These are phyloP conservation scores for Citrus unshiu DNA, from an alignment of 345 rosid genomes.

Conservation along the genomic window DNA sequence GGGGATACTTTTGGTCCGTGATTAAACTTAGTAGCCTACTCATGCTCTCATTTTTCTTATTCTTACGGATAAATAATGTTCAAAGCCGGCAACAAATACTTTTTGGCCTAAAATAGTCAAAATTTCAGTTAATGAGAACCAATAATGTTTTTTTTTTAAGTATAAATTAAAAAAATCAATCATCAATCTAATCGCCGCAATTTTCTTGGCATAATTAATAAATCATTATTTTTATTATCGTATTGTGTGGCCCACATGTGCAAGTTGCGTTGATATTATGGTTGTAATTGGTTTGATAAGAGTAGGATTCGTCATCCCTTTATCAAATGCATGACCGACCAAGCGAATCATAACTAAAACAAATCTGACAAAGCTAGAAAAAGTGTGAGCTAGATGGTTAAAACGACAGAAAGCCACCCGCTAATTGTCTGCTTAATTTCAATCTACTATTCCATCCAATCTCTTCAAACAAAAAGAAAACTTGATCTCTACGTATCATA, in stretches of 20 bases:
- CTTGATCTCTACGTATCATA: background rate
- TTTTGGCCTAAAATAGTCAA: background rate
- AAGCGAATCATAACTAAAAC: background rate
- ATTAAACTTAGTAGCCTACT: background rate
- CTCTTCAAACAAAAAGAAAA: background rate
- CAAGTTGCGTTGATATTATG: background rate
- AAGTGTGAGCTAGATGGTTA: background rate
- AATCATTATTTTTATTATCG: background rate
- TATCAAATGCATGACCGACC: background rate
- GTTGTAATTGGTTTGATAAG: background rate
- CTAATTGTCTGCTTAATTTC: background rate
- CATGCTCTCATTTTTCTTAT: no score
- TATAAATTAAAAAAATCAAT: no score
- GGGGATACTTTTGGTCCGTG: background rate
- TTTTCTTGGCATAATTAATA: background rate
- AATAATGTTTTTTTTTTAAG: background rate
- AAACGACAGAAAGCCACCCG: background rate
- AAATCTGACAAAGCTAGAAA: slow-evolving; percentile 1
- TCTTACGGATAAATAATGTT: background rate
- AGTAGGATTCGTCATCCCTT: background rate
- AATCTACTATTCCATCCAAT: background rate
- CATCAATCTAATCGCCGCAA: background rate
- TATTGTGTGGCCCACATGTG: background rate
- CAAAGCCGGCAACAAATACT: background rate
- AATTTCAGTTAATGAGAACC: background rate